Percentiles rank a stretch among this genome's conserved stretches.
Conservation (phyloP, 768 basidiomycete species). For the Filobasidium floriforme region DNA sequence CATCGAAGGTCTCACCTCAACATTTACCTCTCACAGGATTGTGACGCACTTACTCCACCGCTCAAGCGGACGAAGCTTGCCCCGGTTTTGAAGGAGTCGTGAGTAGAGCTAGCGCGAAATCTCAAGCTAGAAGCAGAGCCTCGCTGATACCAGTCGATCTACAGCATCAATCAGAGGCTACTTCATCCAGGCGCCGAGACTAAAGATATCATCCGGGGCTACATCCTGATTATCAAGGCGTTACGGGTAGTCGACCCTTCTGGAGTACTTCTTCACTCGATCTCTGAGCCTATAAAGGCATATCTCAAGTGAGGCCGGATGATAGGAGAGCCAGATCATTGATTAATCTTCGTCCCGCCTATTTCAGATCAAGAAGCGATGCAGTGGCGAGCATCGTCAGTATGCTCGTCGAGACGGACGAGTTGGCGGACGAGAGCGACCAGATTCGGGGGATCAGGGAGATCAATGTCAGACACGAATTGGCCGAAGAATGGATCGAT, state of each 20-base stretch:
- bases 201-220: slow-evolving; percentile 76
- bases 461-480: slow-evolving; percentile 59
- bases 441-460: slow-evolving; percentile 46
- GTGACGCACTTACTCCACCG: slow-evolving; percentile 58
- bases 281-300: slow-evolving; percentile 81
- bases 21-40: slow-evolving; percentile 52
- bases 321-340: not conserved
- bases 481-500: slow-evolving; percentile 75
- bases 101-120: slow-evolving; percentile 33
- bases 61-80: slow-evolving; percentile 73
- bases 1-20: too few species aligned
- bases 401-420: slow-evolving; percentile 76
- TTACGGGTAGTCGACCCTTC: slow-evolving; percentile 84
- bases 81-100: slow-evolving; percentile 71
- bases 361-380: slow-evolving; percentile 51
- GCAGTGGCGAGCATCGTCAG: slow-evolving; percentile 91
- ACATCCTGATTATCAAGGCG: slow-evolving; percentile 85
- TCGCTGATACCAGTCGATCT: not conserved
- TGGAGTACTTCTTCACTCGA: slow-evolving; percentile 84
- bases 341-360: not conserved
- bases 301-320: slow-evolving; percentile 63
- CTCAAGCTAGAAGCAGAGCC: not conserved
- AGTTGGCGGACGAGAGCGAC: slow-evolving; percentile 78
- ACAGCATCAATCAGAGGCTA: slow-evolving; percentile 64
- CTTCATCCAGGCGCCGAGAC: slow-evolving; percentile 96